phyloP scores from a whole-genome alignment of 116 monocot species.

The Papilionanthe hybrid region DNA sequence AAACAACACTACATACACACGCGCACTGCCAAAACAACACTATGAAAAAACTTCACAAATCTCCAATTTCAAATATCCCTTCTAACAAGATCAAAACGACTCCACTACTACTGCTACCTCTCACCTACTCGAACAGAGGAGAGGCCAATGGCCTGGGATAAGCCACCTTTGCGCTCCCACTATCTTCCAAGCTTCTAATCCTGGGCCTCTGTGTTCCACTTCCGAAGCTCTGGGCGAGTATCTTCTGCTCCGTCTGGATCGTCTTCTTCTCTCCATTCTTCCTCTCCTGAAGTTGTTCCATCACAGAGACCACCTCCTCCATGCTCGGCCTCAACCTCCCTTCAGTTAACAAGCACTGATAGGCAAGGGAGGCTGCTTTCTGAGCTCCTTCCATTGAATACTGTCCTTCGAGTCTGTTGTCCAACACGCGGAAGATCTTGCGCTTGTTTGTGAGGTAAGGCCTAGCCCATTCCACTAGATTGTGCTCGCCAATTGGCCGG shows the following conservation, averaged over 20 bases:
- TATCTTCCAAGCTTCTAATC: slow-evolving; percentile 19
- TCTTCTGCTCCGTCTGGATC: neutral
- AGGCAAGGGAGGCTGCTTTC: slow-evolving; percentile 38
- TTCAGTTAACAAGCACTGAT: slow-evolving; percentile 41
- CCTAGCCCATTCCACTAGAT: slow-evolving; percentile 67
- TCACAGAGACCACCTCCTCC: slow-evolving; percentile 43
- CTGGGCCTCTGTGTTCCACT: neutral
- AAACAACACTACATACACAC: neutral
- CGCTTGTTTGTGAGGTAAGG: slow-evolving; percentile 61
- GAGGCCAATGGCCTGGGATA: slow-evolving; percentile 32
- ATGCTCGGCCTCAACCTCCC: slow-evolving; percentile 49
- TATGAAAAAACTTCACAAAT: neutral
- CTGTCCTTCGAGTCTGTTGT: slow-evolving; percentile 51
- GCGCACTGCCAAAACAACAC: neutral
- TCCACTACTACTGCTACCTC: neutral
- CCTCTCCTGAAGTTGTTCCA: slow-evolving; percentile 42
- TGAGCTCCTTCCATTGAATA: slow-evolving; percentile 44
- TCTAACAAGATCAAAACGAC: neutral
- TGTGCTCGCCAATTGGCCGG: slow-evolving; percentile 63
- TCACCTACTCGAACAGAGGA: slow-evolving; percentile 24
- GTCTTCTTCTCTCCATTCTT: slow-evolving; percentile 9
- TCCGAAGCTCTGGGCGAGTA: neutral
- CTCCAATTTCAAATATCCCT: neutral
- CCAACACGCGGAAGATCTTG: slow-evolving; percentile 45
- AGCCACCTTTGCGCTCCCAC: slow-evolving; percentile 6